Base-by-base conservation (phyloP, 108 stramenopile genomes). In the Fistulifera solaris region DNA sequence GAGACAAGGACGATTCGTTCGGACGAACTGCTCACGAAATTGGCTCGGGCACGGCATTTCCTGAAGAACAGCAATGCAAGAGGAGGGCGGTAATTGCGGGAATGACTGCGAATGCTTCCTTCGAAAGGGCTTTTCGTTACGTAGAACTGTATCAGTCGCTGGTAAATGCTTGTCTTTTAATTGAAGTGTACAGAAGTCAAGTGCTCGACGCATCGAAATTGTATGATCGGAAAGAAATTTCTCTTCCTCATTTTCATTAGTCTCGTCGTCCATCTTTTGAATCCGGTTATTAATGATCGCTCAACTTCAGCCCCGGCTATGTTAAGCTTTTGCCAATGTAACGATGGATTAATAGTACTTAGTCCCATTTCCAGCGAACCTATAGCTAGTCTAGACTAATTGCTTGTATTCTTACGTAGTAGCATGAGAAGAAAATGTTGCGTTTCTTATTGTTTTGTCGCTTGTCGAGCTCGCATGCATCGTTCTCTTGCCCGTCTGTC, bases 211-310 rank as follows among this genome's bases (percentile, higher is more conserved):
- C 27, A 59, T 28, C 11, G 47, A 22, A 17, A 49, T 2, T 1
- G 58, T 49, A 16, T 59, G 58, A 27, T 59, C 48, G 27, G 56
- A 35, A 45, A 45, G 44, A 21, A 17, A 19, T 6, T 4, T 4
- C 19, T 45, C 44, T 6, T 45, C 44, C 19, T 4, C 21, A 45
- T 45, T 21, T 6, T 6, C 44, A 45, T 21, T 6, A 21, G 4
- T 11, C 5, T 11, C 11, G 11, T 45, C 31, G 8, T 35, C 31
- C 31, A 35, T 35, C 3, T 35, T 8, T n/a, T n/a, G n/a, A n/a
- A 35, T 35, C 31, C 31, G 8, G 31, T 6, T 35, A 35, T 8
- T 35, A 35, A 35, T 35, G 8, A 35, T 35, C 3, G 31, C n/a
- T n/a, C 8, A 35, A 35, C 31, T 8, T 35, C 31, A 35, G 8